These are phyloP conservation scores for Fraxinus floribunda DNA, from an alignment of 305 asterid genomes.

Conservation along the genomic window DNA sequence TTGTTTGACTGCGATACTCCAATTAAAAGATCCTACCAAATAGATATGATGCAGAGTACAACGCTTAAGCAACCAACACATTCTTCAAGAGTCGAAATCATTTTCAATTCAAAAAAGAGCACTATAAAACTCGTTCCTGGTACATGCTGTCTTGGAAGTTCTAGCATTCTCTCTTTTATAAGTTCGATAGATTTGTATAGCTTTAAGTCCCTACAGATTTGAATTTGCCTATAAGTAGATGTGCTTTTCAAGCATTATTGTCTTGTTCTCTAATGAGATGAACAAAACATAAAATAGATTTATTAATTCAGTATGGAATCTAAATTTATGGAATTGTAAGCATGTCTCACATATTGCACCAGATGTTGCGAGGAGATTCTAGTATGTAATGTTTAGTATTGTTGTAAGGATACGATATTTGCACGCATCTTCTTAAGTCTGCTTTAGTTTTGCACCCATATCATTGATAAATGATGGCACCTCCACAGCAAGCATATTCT, in stretches of 20 bases:
- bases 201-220: neutral
- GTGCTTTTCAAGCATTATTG: neutral
- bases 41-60: neutral
- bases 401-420: slow-evolving; percentile 14
- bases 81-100: neutral
- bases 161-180: slow-evolving; percentile 3
- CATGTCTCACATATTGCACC: neutral
- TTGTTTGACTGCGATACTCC: neutral
- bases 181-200: slow-evolving; percentile 5
- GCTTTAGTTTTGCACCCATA: neutral
- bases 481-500: neutral
- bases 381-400: neutral
- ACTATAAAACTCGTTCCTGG: neutral
- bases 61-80: neutral
- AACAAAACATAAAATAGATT: neutral
- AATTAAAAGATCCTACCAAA: slow-evolving; percentile 1
- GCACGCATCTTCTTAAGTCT: neutral
- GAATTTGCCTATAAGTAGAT: neutral
- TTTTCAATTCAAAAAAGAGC: neutral
- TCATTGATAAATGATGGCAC: neutral
- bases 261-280: neutral
- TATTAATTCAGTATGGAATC: slow-evolving; percentile 6
- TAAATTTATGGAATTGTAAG: neutral
- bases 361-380: neutral
- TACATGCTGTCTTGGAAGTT: neutral